phyloP scores from a whole-genome alignment of 1,139 yeast species.

The Yamadazyma atmosphaerica region DNA sequence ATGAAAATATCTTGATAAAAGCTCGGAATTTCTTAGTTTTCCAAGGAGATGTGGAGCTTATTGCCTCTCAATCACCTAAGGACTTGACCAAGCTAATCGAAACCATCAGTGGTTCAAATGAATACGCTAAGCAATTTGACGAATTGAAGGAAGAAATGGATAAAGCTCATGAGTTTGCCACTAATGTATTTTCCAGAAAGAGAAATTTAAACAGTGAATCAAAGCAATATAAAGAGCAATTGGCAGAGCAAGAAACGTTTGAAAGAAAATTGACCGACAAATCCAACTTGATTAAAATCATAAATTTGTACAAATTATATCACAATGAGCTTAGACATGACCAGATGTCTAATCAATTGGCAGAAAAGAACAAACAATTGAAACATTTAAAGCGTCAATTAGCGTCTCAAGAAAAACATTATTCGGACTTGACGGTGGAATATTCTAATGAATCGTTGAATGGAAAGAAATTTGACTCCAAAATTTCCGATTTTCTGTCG shows the following conservation, averaged over 20 bases:
- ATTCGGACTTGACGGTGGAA: conserved; percentile 36
- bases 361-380: conserved; percentile 28
- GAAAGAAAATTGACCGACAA: conserved; percentile 56
- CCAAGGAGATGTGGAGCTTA: conserved; percentile 95
- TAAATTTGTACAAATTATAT: conserved; percentile 64
- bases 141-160: conserved; percentile 63
- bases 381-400: conserved; percentile 27
- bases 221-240: conserved; percentile 76
- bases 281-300: conserved; percentile 44
- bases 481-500: conserved; percentile 36
- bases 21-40: conserved; percentile 92
- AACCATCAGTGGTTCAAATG: conserved; percentile 79
- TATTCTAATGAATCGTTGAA: conserved; percentile 50
- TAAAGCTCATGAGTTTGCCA: conserved; percentile 63
- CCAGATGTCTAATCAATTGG: conserved; percentile 24
- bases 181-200: conserved; percentile 67
- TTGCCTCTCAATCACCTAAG: conserved; percentile 82
- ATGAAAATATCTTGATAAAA: conserved; percentile 82
- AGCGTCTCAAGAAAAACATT: conserved; percentile 23
- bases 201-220: conserved; percentile 75
- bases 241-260: conserved; percentile 69
- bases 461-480: conserved; percentile 39
- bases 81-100: conserved; percentile 79
- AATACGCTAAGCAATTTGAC: conserved; percentile 69
- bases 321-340: conserved; percentile 58